Evolutionary conservation across 106 monocot genomes (phyloP).

Genomic region (Dendrobium huoshanense): DNA sequence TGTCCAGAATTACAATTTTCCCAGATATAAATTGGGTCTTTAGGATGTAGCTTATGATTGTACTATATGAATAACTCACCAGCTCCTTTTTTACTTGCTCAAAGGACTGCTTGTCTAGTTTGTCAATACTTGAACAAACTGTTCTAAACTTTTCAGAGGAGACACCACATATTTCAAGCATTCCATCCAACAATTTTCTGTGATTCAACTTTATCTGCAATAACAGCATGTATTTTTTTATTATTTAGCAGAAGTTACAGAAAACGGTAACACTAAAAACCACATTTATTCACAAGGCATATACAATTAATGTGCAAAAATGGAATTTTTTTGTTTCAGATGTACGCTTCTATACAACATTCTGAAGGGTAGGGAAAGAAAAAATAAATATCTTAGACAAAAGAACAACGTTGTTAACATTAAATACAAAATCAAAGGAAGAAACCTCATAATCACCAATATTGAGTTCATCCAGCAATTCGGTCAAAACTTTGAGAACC

Average conservation of each 20-base stretch:
- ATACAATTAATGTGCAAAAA: background rate
- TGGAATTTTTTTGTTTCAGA: no score
- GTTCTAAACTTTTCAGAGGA: conserved; percentile 93
- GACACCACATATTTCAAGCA: conserved; percentile 97
- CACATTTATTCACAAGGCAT: background rate
- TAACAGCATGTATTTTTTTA: background rate
- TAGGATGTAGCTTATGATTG: background rate
- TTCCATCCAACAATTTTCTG: conserved; percentile 85
- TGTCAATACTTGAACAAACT: conserved; percentile 98
- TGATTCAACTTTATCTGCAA: conserved; percentile 95
- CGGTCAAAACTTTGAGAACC: conserved; percentile 76
- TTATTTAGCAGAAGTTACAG: background rate
- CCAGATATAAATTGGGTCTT: no score
- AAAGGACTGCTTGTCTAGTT: conserved; percentile 92
- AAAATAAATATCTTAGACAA: no score
- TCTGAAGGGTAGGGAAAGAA: no score
- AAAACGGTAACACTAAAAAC: background rate
- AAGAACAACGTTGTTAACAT: background rate
- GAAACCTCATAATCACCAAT: conserved; percentile 89
- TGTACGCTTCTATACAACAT: no score
- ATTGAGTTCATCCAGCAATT: conserved; percentile 67
- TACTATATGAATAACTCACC: conserved; percentile 31
- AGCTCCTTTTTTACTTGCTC: conserved; percentile 92
- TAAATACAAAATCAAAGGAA: background rate
- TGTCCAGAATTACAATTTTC: background rate